Evolutionary conservation across 495 filamentous ascomycete species (phyloP).

Genomic region (Penicillium robsamsonii): DNA sequence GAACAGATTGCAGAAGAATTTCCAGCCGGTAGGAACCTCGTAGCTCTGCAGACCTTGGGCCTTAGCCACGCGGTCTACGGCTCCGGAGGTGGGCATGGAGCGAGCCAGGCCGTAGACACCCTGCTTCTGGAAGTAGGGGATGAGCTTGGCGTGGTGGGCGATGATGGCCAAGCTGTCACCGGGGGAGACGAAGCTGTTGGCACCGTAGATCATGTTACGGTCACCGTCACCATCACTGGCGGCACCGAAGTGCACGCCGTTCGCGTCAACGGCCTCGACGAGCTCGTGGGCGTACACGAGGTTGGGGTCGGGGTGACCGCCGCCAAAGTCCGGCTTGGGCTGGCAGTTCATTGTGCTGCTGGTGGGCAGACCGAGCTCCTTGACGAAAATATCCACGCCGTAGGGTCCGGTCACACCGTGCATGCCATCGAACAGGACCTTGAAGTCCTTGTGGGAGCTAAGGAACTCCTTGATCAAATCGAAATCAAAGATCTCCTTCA

Average conservation of each 20-base stretch:
- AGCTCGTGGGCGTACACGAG: slow-evolving; percentile 96
- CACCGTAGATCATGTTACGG: slow-evolving; percentile 99
- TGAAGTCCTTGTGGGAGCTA: slow-evolving; percentile 80
- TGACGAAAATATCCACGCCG: slow-evolving; percentile 88
- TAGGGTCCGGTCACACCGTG: slow-evolving; percentile 95
- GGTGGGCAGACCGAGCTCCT: slow-evolving; percentile 76
- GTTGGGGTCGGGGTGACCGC: slow-evolving; percentile 97
- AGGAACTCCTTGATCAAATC: slow-evolving; percentile 92
- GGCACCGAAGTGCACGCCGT: slow-evolving; percentile 90
- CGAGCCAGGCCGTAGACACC: slow-evolving; percentile 93
- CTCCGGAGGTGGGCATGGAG: slow-evolving; percentile 94
- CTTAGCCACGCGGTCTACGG: slow-evolving; percentile 92
- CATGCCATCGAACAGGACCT: slow-evolving; percentile 92
- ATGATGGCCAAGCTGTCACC: slow-evolving; percentile 97
- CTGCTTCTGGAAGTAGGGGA: slow-evolving; percentile 96
- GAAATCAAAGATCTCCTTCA: slow-evolving; percentile 99
- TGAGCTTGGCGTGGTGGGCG: slow-evolving; percentile 86
- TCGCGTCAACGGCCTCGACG: slow-evolving; percentile 88
- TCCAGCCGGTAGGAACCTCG: slow-evolving; percentile 98
- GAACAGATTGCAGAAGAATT: slow-evolving; percentile 99
- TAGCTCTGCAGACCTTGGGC: slow-evolving; percentile 89
- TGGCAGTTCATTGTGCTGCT: slow-evolving; percentile 90
- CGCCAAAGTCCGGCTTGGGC: slow-evolving; percentile 90
- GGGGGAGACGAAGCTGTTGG: slow-evolving; percentile 92
- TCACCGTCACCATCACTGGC: slow-evolving; percentile 96